A percentile compares a stretch with the other conserved stretches of the same genome.
Evolutionary conservation across 2,329 filamentous ascomycete genomes (phyloP).

Genomic region (Orbilia brochopaga): DNA sequence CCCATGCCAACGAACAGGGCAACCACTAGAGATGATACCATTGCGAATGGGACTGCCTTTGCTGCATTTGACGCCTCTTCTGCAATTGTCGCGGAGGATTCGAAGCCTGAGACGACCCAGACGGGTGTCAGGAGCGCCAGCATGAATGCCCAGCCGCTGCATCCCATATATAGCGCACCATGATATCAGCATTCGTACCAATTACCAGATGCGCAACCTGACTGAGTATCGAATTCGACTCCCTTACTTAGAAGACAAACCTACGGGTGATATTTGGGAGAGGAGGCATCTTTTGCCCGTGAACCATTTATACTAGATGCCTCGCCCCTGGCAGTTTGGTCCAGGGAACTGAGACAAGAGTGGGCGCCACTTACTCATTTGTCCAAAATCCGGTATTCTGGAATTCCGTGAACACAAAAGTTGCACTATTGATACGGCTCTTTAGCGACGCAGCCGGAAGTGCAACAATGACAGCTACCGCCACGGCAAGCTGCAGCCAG

Average conservation of each 20-base stretch:
- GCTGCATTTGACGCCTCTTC: conserved; percentile 56
- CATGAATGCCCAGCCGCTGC: conserved; percentile 56
- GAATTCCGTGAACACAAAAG: conserved; percentile 55
- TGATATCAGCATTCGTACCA: neutral
- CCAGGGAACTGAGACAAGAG: no score
- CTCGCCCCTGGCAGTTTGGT: no score
- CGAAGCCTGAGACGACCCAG: conserved; percentile 56
- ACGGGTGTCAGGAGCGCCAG: conserved; percentile 56
- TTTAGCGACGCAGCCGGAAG: conserved; percentile 55
- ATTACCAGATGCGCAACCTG: neutral
- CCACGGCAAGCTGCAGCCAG: conserved; percentile 55
- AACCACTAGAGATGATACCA: conserved; percentile 55
- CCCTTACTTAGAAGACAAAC: no score
- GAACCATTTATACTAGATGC: no score
- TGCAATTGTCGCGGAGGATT: conserved; percentile 56
- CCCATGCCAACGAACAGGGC: conserved; percentile 50
- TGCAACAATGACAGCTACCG: conserved; percentile 55
- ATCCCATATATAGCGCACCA: neutral
- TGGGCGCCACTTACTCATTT: conserved; percentile 52
- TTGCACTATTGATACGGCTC: conserved; percentile 54
- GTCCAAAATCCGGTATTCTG: conserved; percentile 56
- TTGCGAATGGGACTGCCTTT: conserved; percentile 56
- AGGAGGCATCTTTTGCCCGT: no score
- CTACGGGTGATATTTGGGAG: no score
- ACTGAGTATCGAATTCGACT: no score